Percentiles rank a stretch among this genome's conserved stretches.
These are phyloP conservation scores for Calocybe gangraenosa DNA, from an alignment of 768 basidiomycete species.

Conservation along the genomic window DNA sequence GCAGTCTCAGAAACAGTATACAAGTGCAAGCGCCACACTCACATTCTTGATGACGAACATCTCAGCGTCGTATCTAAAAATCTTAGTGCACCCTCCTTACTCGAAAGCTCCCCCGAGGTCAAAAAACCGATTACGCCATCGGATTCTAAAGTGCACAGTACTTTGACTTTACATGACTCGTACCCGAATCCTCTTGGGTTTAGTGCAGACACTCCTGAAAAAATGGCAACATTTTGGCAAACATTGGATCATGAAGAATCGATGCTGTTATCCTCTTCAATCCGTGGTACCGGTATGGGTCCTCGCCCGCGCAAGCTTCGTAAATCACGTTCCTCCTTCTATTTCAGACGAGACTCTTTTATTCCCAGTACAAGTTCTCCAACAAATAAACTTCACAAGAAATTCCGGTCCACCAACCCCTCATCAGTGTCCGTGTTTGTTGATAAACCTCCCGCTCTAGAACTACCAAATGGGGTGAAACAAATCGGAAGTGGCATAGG, in stretches of 20 bases:
- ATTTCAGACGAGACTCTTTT: slow-evolving; percentile 22
- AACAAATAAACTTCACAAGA: slow-evolving; percentile 37
- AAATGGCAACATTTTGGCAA: slow-evolving; percentile 40
- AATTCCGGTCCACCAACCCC: slow-evolving; percentile 28
- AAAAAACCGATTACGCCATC: slow-evolving; percentile 5
- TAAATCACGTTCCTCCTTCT: slow-evolving; percentile 33
- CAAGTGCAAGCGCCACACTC: no score
- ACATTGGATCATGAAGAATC: slow-evolving; percentile 34
- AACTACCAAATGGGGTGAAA: slow-evolving; percentile 42
- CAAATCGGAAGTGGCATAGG: slow-evolving; percentile 52
- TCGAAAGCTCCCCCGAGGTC: slow-evolving; percentile 8
- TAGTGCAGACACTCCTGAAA: slow-evolving; percentile 18
- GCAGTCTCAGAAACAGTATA: no score
- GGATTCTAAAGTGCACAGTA: slow-evolving; percentile 10
- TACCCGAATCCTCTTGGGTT: slow-evolving; percentile 18
- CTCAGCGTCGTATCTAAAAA: background rate
- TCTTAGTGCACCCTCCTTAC: slow-evolving; percentile 11
- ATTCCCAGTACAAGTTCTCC: slow-evolving; percentile 28
- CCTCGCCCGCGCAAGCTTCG: slow-evolving; percentile 31
- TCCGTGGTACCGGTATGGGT: slow-evolving; percentile 15
- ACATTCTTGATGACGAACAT: no score
- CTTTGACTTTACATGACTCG: slow-evolving; percentile 9
- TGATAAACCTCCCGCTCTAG: slow-evolving; percentile 13
- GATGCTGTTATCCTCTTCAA: slow-evolving; percentile 16
- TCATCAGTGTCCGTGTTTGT: slow-evolving; percentile 22